Evolutionary conservation across 768 basidiomycete species (phyloP).

Genomic region (Collybia nuda): DNA sequence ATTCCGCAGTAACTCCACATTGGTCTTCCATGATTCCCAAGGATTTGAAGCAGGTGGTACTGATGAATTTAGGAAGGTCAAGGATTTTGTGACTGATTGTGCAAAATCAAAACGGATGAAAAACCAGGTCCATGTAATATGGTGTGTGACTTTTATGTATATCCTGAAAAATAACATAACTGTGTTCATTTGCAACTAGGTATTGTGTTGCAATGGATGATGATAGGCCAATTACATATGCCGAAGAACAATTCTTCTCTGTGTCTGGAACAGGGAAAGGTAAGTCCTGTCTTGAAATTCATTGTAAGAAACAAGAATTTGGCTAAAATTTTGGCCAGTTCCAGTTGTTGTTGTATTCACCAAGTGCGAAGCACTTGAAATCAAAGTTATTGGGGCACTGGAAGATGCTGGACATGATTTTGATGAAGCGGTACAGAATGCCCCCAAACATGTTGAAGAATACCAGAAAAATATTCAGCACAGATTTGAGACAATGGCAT

Average conservation of each 20-base stretch:
- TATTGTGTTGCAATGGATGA: constrained; percentile 33
- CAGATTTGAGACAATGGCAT: constrained; percentile 3
- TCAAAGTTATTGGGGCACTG: not conserved
- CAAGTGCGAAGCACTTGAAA: constrained; percentile 29
- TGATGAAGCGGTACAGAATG: constrained; percentile 13
- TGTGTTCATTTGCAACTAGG: constrained; percentile 21
- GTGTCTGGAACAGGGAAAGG: constrained; percentile 20
- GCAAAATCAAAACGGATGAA: constrained; percentile 12
- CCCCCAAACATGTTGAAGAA: not conserved
- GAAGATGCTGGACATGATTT: constrained; percentile 10
- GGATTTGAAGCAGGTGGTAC: constrained; percentile 37
- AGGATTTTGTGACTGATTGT: constrained; percentile 26
- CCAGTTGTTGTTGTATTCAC: constrained; percentile 38
- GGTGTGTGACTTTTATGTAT: constrained; percentile 18
- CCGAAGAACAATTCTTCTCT: constrained; percentile 31
- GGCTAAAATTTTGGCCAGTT: constrained; percentile 21
- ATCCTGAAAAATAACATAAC: not conserved
- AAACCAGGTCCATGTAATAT: constrained; percentile 37
- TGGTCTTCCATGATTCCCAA: constrained; percentile 41
- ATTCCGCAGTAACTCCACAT: constrained; percentile 27
- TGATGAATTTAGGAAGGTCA: constrained; percentile 25
- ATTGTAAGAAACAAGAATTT: not conserved
- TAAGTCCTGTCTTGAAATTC: constrained; percentile 9
- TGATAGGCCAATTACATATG: constrained; percentile 21
- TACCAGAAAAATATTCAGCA: too few species aligned